A percentile compares a stretch with the other conserved stretches of the same genome.
Evolutionary conservation across 805 yeast species (phyloP).

Genomic region (Suhomyces faveliae): DNA sequence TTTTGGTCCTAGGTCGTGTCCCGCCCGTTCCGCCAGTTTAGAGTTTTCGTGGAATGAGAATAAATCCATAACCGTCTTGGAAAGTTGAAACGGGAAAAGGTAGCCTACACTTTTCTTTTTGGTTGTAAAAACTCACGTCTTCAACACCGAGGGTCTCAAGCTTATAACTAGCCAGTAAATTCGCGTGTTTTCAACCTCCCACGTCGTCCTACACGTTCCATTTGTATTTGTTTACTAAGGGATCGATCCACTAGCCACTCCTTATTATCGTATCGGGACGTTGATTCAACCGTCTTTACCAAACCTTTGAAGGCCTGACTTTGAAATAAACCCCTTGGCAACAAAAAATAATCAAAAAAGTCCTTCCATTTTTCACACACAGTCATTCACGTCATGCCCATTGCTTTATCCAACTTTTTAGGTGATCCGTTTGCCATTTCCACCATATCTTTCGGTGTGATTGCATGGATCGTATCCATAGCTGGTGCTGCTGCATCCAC

Average conservation of each 20-base stretch:
- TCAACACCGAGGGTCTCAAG: background rate
- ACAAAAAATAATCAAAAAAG: background rate
- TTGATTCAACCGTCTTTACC: too few relatives aligned
- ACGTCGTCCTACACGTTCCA: background rate
- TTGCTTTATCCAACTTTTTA: slow-evolving; percentile 49
- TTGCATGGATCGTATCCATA: slow-evolving; percentile 86
- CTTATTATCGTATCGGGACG: background rate
- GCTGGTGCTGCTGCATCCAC: slow-evolving; percentile 68
- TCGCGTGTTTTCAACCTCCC: background rate
- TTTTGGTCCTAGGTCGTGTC: background rate
- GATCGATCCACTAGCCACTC: background rate
- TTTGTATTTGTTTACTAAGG: background rate
- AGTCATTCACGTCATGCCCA: slow-evolving; percentile 29
- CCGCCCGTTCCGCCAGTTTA: background rate
- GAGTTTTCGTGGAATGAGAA: slow-evolving; percentile 1
- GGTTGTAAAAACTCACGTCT: background rate
- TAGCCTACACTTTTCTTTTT: background rate
- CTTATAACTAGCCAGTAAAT: background rate
- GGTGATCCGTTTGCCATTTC: slow-evolving; percentile 89
- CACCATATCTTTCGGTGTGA: slow-evolving; percentile 66
- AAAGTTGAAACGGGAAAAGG: background rate
- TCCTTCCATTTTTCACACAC: background rate
- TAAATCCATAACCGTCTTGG: background rate
- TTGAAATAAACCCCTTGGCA: too few relatives aligned
- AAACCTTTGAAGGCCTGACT: too few relatives aligned